These are phyloP conservation scores for Fragaria nilgerrensis DNA, from an alignment of 306 rosid species.

Conservation along the genomic window DNA sequence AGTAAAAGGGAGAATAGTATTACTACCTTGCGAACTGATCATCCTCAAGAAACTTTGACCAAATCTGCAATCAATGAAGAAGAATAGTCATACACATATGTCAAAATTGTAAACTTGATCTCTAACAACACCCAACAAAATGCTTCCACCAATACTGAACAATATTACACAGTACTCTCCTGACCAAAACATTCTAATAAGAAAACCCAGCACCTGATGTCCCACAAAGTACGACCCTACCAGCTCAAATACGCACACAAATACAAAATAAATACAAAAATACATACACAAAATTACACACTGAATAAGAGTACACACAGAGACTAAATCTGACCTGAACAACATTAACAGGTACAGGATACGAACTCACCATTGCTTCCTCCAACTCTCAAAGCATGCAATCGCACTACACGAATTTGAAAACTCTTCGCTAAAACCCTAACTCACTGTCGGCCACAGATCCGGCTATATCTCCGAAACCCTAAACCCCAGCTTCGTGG, in stretches of 20 bases:
- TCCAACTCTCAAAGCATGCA: constrained; percentile 33
- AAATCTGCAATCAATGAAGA: too few relatives aligned
- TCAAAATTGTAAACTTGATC: too few relatives aligned
- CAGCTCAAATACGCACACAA: constrained; percentile 27
- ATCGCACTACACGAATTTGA: not conserved
- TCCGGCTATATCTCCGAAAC: constrained; percentile 31
- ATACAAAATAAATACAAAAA: not conserved
- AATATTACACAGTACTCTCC: too few relatives aligned
- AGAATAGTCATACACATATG: too few relatives aligned
- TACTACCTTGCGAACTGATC: too few relatives aligned
- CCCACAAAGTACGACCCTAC: constrained; percentile 91
- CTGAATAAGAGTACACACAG: not conserved
- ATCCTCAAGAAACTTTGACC: too few relatives aligned
- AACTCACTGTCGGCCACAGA: constrained; percentile 28
- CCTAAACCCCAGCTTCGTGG: constrained; percentile 31
- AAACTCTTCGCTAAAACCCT: constrained; percentile 24
- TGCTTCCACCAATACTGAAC: too few relatives aligned
- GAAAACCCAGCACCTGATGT: constrained; percentile 49
- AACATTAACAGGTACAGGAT: constrained; percentile 54
- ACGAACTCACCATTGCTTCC: constrained; percentile 57
- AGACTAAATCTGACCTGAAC: constrained; percentile 53
- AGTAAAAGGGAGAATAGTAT: too few relatives aligned
- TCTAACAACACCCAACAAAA: too few relatives aligned
- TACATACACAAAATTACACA: not conserved
- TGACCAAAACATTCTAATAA: too few relatives aligned